Percentiles rank a stretch among this genome's conserved stretches.
These are phyloP conservation scores for Lotus japonicus DNA, from an alignment of 306 rosid genomes.

Conservation along the genomic window DNA sequence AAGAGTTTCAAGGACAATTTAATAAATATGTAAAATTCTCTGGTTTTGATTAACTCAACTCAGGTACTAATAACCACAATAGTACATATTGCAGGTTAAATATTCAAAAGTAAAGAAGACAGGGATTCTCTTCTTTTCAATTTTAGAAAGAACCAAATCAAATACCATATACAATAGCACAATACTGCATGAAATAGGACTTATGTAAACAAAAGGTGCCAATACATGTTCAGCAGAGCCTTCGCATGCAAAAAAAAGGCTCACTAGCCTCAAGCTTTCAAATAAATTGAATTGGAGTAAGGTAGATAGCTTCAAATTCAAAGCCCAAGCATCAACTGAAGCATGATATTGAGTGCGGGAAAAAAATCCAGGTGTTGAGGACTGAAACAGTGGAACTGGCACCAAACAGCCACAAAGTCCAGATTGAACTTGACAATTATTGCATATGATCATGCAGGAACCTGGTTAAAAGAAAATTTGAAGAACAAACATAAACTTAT, in stretches of 20 bases:
- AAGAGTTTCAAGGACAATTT: conserved; percentile 11
- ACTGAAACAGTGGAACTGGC: not conserved
- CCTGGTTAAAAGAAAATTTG: conserved; percentile 11
- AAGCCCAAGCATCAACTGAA: not conserved
- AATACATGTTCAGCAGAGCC: conserved; percentile 9
- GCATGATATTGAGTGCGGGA: not conserved
- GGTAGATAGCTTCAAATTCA: not conserved
- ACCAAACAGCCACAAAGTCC: not conserved
- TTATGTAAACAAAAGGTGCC: not conserved
- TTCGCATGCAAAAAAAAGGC: not conserved
- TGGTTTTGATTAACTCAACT: not conserved
- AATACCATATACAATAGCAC: not conserved
- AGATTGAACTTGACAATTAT: not conserved
- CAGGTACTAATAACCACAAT: not conserved
- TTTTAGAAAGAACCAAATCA: conserved; percentile 5
- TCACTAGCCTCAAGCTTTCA: not conserved
- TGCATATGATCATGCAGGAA: not conserved
- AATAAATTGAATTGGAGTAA: not conserved
- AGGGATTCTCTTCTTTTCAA: not conserved
- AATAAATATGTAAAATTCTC: not conserved
- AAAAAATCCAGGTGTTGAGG: not conserved
- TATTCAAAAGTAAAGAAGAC: not conserved
- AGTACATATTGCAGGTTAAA: not conserved
- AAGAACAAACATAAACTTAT: not conserved
- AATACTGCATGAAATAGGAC: conserved; percentile 13